Base-by-base conservation (phyloP, 768 basidiomycete genomes). In the Termitomyces bulborhizus region DNA sequence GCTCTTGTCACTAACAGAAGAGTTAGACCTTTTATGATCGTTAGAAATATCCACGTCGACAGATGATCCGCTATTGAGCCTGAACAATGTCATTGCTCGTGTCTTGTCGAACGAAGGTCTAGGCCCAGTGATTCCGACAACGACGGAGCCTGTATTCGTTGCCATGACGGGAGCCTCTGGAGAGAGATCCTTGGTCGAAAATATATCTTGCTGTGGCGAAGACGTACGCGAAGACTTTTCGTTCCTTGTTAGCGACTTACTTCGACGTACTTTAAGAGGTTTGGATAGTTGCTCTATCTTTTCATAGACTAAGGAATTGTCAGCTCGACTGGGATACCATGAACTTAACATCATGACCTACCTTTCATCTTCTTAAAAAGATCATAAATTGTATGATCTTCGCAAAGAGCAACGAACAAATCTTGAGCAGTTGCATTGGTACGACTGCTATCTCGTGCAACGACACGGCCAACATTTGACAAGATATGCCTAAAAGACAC, bases 311-410 rank as follows among this genome's bases (percentile, higher is more conserved):
- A 65, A 21, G 59, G 42, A 43, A n/a, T 36, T 46, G 46, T 46
- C 51, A 57, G 45, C 40, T 34, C 31, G 4, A 32, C 21, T 41
- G 27, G 54, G 31, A 39, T 21, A 39, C n/a, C 29, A 27, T 42
- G 9, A 34, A 32, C 11, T 3, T 21, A 24, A 37, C 39, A 41
- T 52, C 32, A n/a, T 40, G 53, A 69, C 78, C 60, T 60, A 91
- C 94, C 88, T 74, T 88, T 82, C 89, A 95, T 90, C 24, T 80
- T 77, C 70, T 84, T 90, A 72, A 95, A 94, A 56, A 90, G 77
- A 27, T 80, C 81, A 72, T 93, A 97, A 46, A 96, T 81, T 46
- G 84, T 76, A 61, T 90, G 86, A 69, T 97, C 95, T 71, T 97
- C 95, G 58, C 91, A 93, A 15, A 97, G 76, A 0, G 93, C 93